phyloP scores from a whole-genome alignment of 192 early-diverging fungal genomes.

The Haplosporangium gracile region DNA sequence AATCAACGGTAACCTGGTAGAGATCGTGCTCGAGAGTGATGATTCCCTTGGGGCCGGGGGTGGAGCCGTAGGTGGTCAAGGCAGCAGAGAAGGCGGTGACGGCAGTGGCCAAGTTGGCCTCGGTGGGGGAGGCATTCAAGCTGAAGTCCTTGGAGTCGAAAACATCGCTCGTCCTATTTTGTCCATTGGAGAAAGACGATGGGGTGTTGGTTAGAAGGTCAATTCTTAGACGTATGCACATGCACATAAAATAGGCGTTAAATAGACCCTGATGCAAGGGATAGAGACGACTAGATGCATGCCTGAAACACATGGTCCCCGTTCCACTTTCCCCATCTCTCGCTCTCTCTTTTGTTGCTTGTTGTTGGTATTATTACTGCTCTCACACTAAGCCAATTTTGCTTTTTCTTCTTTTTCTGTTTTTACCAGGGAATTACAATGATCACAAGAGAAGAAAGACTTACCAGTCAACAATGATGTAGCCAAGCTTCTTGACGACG shows the following conservation, averaged over 20 bases:
- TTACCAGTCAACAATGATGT: conserved; percentile 52
- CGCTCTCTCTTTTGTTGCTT: neutral
- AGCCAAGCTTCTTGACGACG: conserved; percentile 67
- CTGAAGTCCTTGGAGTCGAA: conserved; percentile 66
- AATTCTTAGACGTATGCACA: neutral
- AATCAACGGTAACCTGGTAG: conserved; percentile 55
- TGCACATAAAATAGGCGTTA: neutral
- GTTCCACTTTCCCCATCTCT: no score
- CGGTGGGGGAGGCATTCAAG: conserved; percentile 21
- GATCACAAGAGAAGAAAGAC: neutral
- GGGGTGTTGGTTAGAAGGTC: neutral
- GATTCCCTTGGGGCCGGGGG: conserved; percentile 53
- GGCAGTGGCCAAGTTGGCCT: conserved; percentile 11
- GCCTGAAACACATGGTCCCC: neutral
- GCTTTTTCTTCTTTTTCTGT: neutral
- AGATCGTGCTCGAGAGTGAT: conserved; percentile 69
- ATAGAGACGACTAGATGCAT: neutral
- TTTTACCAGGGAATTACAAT: conserved; percentile 2
- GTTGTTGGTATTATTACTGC: neutral
- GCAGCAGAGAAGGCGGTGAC: conserved; percentile 7
- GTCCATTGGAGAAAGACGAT: neutral
- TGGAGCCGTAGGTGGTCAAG: conserved; percentile 45
- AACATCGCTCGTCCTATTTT: conserved; percentile 45
- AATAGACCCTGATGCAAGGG: no score
- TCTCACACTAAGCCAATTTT: neutral